Base-by-base conservation (phyloP, 2,329 filamentous ascomycete genomes). In the Neonectria hederae region DNA sequence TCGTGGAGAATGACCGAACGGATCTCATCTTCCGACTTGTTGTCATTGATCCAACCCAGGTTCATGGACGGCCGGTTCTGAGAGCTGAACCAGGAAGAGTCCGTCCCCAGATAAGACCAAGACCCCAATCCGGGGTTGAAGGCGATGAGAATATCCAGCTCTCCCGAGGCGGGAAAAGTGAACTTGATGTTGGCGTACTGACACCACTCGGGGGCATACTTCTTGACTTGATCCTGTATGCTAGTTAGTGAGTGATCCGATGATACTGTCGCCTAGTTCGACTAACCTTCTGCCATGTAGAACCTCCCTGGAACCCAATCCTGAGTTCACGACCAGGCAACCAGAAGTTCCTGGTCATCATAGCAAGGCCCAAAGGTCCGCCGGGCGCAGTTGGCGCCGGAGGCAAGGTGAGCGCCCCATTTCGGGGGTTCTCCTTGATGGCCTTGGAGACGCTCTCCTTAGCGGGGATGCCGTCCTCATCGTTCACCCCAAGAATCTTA, bases 181-280 rank as follows among this genome's bases (percentile, higher is more conserved):
- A 60, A 60, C 51, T 60, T 60, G 51, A 60, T 60, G 51, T 60
- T 60, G 22, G 58, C 58, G 51, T 60, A 60, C 40, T 45, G 19
- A 6, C 32, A 32, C 58, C 58, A 60, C 40, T 60, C 51, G 2
- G 38, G 38, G 21, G 49, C 58, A 22, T 46, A 48, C 19, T 40
- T 40, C 38, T 40, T 40, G 38, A 40, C 38, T 40, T 40, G 38
- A 19, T 40, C 38, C 38, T 40, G 9, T 3, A 19, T 9, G 17
- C 38, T 4, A n/a, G 6, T 19, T 17, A 40, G n/a, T 40, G 13
- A 35, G 32, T 17, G 32, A 7, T 6, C 19, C 17, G 38, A 40
- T 5, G 38, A 19, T 40, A 6, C 32, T 17, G 5, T 17, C 28
- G 32, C 4, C 13, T 5, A 17, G 14, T 5, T 35, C 14, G 8